A percentile compares a stretch with the other conserved stretches of the same genome.
phyloP scores from a whole-genome alignment of 2,329 filamentous ascomycete genomes.

The Cladosporium sp. region DNA sequence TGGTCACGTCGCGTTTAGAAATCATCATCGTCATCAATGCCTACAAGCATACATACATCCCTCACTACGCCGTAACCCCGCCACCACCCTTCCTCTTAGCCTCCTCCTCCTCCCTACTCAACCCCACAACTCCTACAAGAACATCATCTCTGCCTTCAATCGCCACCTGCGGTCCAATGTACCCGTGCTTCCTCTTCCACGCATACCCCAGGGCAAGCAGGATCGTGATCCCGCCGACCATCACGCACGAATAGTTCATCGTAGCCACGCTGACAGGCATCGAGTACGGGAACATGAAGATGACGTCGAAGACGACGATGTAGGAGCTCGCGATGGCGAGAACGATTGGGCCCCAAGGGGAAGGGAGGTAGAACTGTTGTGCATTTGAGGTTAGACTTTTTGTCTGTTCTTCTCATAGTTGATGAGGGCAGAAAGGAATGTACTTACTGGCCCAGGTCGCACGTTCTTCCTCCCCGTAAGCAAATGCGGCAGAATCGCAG shows the following conservation, averaged over 20 bases:
- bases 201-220: slow-evolving; percentile 51
- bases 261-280: slow-evolving; percentile 48
- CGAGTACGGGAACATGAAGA: slow-evolving; percentile 60
- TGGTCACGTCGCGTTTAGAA: too few species aligned
- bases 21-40: too few species aligned
- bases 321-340: slow-evolving; percentile 57
- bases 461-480: slow-evolving; percentile 44
- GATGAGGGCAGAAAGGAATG: too few species aligned
- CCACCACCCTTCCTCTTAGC: neutral
- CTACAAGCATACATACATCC: too few species aligned
- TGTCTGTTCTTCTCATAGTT: neutral
- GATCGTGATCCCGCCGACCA: slow-evolving; percentile 54
- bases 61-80: neutral
- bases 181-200: slow-evolving; percentile 41
- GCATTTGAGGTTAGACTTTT: neutral
- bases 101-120: slow-evolving; percentile 18
- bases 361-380: slow-evolving; percentile 59
- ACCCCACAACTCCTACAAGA: slow-evolving; percentile 27
- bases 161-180: slow-evolving; percentile 39
- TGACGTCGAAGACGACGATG: slow-evolving; percentile 61
- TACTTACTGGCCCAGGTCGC: slow-evolving; percentile 50
- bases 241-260: slow-evolving; percentile 58
- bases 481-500: slow-evolving; percentile 58
- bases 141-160: slow-evolving; percentile 32
- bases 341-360: slow-evolving; percentile 50